Conservation (phyloP, 805 yeast species). For the Sungouiozyma intestinalis region DNA sequence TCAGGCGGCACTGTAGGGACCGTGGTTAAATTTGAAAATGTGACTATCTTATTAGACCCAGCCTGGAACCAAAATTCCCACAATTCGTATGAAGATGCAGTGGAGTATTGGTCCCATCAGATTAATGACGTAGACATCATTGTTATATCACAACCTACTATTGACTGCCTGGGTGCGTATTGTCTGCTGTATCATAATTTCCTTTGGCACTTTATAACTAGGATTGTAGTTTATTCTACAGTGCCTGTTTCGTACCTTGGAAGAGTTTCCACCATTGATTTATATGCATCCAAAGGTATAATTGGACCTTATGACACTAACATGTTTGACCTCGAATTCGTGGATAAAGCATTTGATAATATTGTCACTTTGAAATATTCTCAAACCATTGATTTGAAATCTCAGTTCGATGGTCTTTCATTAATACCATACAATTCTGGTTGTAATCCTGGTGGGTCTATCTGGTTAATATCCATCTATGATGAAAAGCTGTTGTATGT, state of each 20-base stretch:
- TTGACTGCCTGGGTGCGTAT: conserved; percentile 71
- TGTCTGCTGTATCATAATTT: conserved; percentile 51
- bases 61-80: conserved; percentile 50
- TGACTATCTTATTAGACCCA: conserved; percentile 58
- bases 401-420: conserved; percentile 46
- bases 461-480: conserved; percentile 69
- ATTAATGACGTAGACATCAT: conserved; percentile 51
- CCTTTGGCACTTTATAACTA: conserved; percentile 42
- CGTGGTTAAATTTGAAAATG: conserved; percentile 45
- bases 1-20: conserved; percentile 32
- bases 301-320: conserved; percentile 60
- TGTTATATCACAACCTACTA: conserved; percentile 78
- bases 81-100: conserved; percentile 24
- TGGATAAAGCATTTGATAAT: conserved; percentile 71
- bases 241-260: conserved; percentile 86
- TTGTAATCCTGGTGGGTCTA: conserved; percentile 85
- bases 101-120: conserved; percentile 32
- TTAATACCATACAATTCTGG: conserved; percentile 87
- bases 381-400: conserved; percentile 58
- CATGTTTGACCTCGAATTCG: conserved; percentile 53
- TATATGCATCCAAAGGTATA: conserved; percentile 61
- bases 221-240: conserved; percentile 75
- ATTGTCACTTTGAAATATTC: conserved; percentile 63
- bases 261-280: conserved; percentile 73
- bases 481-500: conserved; percentile 80